Percentiles rank a stretch among this genome's conserved stretches.
These are phyloP conservation scores for Mycothermus thermophilus DNA, from an alignment of 495 filamentous ascomycete genomes.

Conservation along the genomic window DNA sequence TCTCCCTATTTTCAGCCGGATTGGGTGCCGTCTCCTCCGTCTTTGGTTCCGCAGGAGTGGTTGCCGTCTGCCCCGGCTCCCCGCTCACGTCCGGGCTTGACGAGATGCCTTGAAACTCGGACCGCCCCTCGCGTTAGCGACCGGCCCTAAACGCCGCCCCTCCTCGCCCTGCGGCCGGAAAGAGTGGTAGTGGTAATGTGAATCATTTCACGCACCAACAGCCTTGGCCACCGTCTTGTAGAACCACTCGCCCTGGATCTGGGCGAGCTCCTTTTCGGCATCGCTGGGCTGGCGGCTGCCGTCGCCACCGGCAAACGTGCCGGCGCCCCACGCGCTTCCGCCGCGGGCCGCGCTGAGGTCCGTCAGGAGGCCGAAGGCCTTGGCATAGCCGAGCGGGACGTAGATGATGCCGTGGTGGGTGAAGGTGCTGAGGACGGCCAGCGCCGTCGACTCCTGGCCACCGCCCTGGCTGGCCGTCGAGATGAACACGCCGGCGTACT, in stretches of 20 bases:
- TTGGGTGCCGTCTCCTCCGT: neutral
- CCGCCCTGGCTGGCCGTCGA: conserved; percentile 70
- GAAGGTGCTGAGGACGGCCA: conserved; percentile 75
- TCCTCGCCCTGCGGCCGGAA: no score
- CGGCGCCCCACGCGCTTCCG: conserved; percentile 85
- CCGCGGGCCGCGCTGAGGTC: conserved; percentile 68
- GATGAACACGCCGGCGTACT: conserved; percentile 87
- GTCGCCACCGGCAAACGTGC: conserved; percentile 70
- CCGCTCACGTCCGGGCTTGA: neutral
- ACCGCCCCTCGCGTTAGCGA: conserved; percentile 20
- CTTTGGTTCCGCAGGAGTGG: no score
- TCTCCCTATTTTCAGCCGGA: neutral
- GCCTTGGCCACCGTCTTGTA: conserved; percentile 64
- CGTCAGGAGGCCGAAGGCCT: conserved; percentile 51
- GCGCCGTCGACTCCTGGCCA: conserved; percentile 81
- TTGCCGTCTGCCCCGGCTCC: neutral
- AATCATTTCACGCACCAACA: conserved; percentile 67
- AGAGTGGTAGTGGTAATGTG: no score
- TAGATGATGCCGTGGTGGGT: conserved; percentile 92
- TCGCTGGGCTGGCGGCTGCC: conserved; percentile 68
- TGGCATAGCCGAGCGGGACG: conserved; percentile 86
- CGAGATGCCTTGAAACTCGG: no score
- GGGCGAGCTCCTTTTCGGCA: conserved; percentile 65
- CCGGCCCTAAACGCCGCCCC: no score
- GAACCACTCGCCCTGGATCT: conserved; percentile 73